Evolutionary conservation across 1,139 yeast species (phyloP).

Genomic region (Sugiyamaella japonica): DNA sequence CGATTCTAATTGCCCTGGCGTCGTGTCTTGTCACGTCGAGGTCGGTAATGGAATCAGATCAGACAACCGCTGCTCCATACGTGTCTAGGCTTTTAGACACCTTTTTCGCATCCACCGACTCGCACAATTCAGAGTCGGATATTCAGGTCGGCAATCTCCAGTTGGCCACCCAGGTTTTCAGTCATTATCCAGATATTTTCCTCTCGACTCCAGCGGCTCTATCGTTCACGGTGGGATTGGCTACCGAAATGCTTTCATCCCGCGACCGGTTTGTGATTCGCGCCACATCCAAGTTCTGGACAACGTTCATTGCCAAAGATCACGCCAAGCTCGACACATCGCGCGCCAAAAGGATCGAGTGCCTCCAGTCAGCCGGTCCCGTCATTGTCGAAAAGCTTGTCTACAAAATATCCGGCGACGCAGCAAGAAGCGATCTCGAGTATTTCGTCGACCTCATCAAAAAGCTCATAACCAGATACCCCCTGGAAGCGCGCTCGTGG

Average conservation of each 20-base stretch:
- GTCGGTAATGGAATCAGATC: constrained; percentile 9
- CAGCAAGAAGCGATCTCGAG: constrained; percentile 64
- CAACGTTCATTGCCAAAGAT: constrained; percentile 47
- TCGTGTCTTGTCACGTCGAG: constrained; percentile 33
- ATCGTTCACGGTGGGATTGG: constrained; percentile 29
- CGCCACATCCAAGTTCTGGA: constrained; percentile 68
- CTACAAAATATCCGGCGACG: constrained; percentile 41
- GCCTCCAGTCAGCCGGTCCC: constrained; percentile 29
- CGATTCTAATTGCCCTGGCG: constrained; percentile 36
- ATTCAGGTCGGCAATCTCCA: constrained; percentile 31
- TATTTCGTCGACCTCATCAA: constrained; percentile 57
- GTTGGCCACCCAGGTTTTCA: constrained; percentile 31
- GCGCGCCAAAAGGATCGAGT: constrained; percentile 34
- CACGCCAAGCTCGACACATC: not conserved
- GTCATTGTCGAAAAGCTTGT: constrained; percentile 30
- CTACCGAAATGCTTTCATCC: constrained; percentile 49
- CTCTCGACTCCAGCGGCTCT: constrained; percentile 24
- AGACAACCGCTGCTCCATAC: constrained; percentile 16
- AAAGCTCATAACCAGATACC: constrained; percentile 53
- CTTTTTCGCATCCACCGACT: constrained; percentile 21
- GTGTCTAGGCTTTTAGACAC: constrained; percentile 25
- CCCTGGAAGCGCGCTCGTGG: constrained; percentile 52
- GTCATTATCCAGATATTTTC: constrained; percentile 22
- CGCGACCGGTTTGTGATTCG: constrained; percentile 67
- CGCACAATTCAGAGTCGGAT: constrained; percentile 27